Base-by-base conservation (phyloP, 495 filamentous ascomycete genomes). In the Aspergillus funiculosus region DNA sequence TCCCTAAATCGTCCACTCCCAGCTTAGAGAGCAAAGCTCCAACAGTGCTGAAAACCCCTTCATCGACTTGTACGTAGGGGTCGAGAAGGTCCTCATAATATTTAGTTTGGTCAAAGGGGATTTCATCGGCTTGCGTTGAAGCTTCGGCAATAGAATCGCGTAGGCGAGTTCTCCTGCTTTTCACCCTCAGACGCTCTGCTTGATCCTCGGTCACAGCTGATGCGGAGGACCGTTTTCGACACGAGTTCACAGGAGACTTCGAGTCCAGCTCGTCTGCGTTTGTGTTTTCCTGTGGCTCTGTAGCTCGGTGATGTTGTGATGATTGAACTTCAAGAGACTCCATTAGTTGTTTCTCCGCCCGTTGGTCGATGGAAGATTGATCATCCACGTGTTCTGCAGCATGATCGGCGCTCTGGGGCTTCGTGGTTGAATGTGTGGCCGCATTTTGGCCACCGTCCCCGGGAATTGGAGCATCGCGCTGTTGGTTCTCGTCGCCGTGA, bases 101-200 rank as follows among this genome's bases (percentile, higher is more conserved):
- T 8, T 79, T 83, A n/a, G 75, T 72, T 24, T 79, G 76, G 46
- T 90, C 84, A 50, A 83, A 74, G 4, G 63, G 52, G 17, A 71
- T 58, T 31, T 75, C 75, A 17, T 87, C 86, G 4, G 57, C 59
- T 13, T 59, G 62, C 27, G 59, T 59, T 14, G 65, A 57, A 7
- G 54, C 56, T 15, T 86, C 87, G 1, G 64, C 62, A 46, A 80
- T 79, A 5, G 81, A 85, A 38, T 90, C 88, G 26, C 88, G 77
- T 20, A 86, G 82, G 49, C 87, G 78, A 20, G 86, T 87, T 36
- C 90, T 77, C 57, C 91, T 90, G 66, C 87, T 94, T 55, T 88
- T 80, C 54, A 83, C 79, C 34, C 85, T 75, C 4, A 81, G 77
- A 6, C 74, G 78, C 48, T 85, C 73, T 25, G 59, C 60, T 17